Evolutionary conservation across 768 basidiomycete species (phyloP).

Genomic region (Lentinula lateritia): DNA sequence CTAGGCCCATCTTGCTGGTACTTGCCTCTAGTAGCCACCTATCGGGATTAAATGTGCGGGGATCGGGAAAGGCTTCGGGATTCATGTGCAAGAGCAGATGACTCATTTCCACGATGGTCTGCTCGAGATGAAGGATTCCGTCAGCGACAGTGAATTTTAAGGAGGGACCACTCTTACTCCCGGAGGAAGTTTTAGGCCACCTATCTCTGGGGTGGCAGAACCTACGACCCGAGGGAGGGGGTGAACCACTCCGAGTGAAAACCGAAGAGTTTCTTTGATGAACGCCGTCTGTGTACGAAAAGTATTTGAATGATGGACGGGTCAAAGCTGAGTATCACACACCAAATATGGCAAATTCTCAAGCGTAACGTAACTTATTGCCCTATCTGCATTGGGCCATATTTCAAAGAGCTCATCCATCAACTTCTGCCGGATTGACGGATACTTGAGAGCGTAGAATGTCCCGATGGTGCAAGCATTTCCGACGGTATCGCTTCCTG

Average conservation of each 20-base stretch:
- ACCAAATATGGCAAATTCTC: conserved; percentile 41
- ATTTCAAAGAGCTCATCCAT: conserved; percentile 25
- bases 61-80: conserved; percentile 32
- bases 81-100: conserved; percentile 32
- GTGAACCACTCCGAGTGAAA: conserved; percentile 35
- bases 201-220: conserved; percentile 25
- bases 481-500: conserved; percentile 33
- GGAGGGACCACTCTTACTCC: conserved; percentile 18
- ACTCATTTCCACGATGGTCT: conserved; percentile 40
- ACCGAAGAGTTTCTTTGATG: conserved; percentile 40
- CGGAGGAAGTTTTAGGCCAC: conserved; percentile 29
- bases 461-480: conserved; percentile 33
- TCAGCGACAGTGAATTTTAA: not conserved
- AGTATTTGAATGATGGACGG: not conserved
- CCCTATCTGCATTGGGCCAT: conserved; percentile 27
- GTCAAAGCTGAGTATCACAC: conserved; percentile 10
- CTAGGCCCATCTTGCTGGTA: conserved; percentile 17
- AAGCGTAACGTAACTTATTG: conserved; percentile 21
- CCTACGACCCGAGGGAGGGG: conserved; percentile 39
- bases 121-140: not conserved
- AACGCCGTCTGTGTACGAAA: conserved; percentile 32
- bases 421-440: conserved; percentile 20
- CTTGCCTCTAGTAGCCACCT: conserved; percentile 31
- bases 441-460: conserved; percentile 29
- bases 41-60: conserved; percentile 33